phyloP scores from a whole-genome alignment of 1,284 basidiomycete genomes.

The Macrocystidia cucumis region DNA sequence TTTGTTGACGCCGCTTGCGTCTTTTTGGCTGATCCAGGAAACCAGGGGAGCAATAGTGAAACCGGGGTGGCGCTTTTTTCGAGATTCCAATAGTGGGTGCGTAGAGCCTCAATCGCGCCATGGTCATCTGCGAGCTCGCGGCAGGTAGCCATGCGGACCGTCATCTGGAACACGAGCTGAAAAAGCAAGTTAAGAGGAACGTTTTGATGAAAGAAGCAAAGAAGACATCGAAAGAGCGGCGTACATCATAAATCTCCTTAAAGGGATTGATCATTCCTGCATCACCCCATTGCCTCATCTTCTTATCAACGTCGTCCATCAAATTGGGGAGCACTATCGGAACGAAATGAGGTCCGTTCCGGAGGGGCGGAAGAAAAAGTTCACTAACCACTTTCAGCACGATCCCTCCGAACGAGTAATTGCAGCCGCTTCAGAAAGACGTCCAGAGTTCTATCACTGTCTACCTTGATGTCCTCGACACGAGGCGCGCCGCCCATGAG shows the following conservation, averaged over 20 bases:
- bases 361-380: conserved; percentile 3
- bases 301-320: conserved; percentile 21
- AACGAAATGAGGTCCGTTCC: not conserved
- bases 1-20: conserved; percentile 19
- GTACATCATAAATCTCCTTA: conserved; percentile 9
- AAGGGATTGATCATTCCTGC: conserved; percentile 26
- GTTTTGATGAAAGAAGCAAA: not conserved
- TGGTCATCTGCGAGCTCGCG: conserved; percentile 24
- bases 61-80: conserved; percentile 26
- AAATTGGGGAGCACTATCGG: conserved; percentile 21
- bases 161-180: conserved; percentile 32
- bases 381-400: conserved; percentile 11
- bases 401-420: conserved; percentile 13
- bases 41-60: conserved; percentile 27
- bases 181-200: not conserved
- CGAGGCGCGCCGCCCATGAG: conserved; percentile 23
- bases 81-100: conserved; percentile 20
- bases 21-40: conserved; percentile 22
- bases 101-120: conserved; percentile 16
- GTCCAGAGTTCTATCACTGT: conserved; percentile 8
- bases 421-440: conserved; percentile 13
- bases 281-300: conserved; percentile 22
- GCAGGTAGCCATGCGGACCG: conserved; percentile 26
- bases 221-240: not conserved
- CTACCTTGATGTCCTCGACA: conserved; percentile 19